Conservation (phyloP, 1,139 yeast genomes). For the Blastobotrys persicus region DNA sequence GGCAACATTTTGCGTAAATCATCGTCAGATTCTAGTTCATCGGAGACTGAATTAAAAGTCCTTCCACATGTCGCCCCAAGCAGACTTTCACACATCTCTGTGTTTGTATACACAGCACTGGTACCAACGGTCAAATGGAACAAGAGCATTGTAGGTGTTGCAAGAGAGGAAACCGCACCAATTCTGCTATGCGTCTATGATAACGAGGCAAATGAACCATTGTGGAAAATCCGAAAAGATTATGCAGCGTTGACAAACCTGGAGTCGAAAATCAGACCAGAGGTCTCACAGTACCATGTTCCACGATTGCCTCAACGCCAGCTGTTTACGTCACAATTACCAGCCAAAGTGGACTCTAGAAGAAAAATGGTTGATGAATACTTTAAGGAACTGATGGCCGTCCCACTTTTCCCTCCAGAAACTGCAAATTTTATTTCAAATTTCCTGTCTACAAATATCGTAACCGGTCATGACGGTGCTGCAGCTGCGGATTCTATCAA, state of each 20-base stretch:
- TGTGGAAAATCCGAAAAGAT: conserved; percentile 70
- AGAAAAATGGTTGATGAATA: conserved; percentile 56
- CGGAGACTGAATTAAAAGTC: background rate
- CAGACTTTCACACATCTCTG: background rate
- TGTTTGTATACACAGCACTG: background rate
- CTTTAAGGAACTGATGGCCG: conserved; percentile 54
- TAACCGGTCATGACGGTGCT: conserved; percentile 40
- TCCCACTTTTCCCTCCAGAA: conserved; percentile 56
- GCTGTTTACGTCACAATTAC: conserved; percentile 56
- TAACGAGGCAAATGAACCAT: conserved; percentile 55
- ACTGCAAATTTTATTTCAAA: conserved; percentile 57
- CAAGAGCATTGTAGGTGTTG: background rate
- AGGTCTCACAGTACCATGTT: conserved; percentile 48
- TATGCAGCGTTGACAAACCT: conserved; percentile 53
- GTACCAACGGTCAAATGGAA: background rate
- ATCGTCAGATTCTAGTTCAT: background rate
- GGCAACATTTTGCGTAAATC: background rate
- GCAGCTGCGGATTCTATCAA: conserved; percentile 56
- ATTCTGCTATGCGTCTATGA: conserved; percentile 64
- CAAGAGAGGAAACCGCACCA: conserved; percentile 49
- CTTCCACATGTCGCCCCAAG: conserved; percentile 3
- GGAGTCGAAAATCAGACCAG: conserved; percentile 55
- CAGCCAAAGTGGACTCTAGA: conserved; percentile 64
- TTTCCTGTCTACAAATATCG: conserved; percentile 64
- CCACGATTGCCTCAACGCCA: conserved; percentile 64